Conservation (phyloP, 805 yeast species). For the Ogataea corticis region DNA sequence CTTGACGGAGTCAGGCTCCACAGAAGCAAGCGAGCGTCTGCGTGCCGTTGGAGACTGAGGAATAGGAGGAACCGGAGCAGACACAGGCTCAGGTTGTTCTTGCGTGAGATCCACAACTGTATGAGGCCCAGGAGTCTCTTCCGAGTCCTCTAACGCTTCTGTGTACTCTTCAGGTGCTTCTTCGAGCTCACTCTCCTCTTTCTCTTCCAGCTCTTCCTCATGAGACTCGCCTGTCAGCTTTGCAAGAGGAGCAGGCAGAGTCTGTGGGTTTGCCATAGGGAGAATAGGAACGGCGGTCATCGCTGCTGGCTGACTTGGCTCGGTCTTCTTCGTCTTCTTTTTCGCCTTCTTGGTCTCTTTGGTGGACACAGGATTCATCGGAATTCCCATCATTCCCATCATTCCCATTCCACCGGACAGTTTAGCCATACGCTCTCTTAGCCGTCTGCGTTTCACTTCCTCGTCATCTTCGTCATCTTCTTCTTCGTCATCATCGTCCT, state of each 20-base stretch:
- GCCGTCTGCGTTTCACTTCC: conserved; percentile 69
- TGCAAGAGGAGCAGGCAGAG: conserved; percentile 6
- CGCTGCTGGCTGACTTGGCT: conserved; percentile 20
- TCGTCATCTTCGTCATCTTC: conserved; percentile 71
- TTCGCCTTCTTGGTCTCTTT: conserved; percentile 25
- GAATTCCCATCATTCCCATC: conserved; percentile 70
- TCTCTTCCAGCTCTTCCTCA: too few species aligned
- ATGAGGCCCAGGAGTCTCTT: conserved; percentile 8
- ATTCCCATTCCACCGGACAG: conserved; percentile 83
- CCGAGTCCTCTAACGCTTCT: neutral
- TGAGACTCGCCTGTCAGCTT: conserved; percentile 1
- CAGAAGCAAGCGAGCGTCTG: neutral
- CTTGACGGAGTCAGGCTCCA: neutral
- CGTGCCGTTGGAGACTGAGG: conserved; percentile 3
- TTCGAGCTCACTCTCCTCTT: too few species aligned
- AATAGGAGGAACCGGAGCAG: conserved; percentile 4
- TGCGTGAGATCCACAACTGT: conserved; percentile 1
- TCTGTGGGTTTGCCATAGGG: conserved; percentile 11
- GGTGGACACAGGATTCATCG: conserved; percentile 23
- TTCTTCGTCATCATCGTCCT: conserved; percentile 49
- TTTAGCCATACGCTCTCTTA: conserved; percentile 95
- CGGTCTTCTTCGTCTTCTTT: conserved; percentile 24
- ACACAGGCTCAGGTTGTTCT: neutral
- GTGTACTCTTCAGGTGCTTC: too few species aligned
- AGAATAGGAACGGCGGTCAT: conserved; percentile 42